These are phyloP conservation scores for Microdochium bolleyi DNA, from an alignment of 2,329 filamentous ascomycete genomes.

Conservation along the genomic window DNA sequence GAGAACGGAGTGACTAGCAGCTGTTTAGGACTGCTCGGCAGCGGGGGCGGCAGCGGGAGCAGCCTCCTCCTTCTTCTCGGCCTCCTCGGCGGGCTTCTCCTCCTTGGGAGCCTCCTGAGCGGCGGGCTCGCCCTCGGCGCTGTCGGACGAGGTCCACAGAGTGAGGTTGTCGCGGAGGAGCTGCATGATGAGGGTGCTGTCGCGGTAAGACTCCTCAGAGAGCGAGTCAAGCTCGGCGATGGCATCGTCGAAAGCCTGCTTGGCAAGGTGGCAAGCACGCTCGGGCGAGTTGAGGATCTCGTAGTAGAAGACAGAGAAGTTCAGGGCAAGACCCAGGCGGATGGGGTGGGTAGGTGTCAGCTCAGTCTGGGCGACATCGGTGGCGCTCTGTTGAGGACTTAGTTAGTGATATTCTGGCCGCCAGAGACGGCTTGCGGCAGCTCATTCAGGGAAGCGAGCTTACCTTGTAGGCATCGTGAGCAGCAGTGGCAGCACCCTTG, in stretches of 20 bases:
- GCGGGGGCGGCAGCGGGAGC: conserved; percentile 20
- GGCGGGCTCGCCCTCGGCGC: conserved; percentile 48
- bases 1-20: background rate
- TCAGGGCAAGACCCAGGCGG: conserved; percentile 82
- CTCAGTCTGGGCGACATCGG: conserved; percentile 82
- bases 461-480: conserved; percentile 91
- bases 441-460: conserved; percentile 6
- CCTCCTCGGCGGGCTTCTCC: conserved; percentile 16
- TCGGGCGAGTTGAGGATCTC: conserved; percentile 98
- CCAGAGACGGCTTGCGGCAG: background rate
- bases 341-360: conserved; percentile 89
- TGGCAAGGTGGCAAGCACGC: conserved; percentile 95
- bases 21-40: conserved; percentile 22
- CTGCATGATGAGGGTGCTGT: conserved; percentile 79
- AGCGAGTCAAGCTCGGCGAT: conserved; percentile 50
- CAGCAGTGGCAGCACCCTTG: conserved; percentile 89
- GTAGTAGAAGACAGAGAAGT: conserved; percentile 99
- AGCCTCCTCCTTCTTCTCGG: conserved; percentile 1
- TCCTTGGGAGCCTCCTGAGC: conserved; percentile 45
- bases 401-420: background rate
- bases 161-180: conserved; percentile 72
- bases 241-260: conserved; percentile 92
- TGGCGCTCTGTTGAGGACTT: conserved; percentile 48
- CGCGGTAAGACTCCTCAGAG: conserved; percentile 73
- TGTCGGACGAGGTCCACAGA: conserved; percentile 68